A percentile compares a stretch with the other conserved stretches of the same genome.
These are phyloP conservation scores for Termitomyces sp. DNA, from an alignment of 1,284 basidiomycete species.

Conservation along the genomic window DNA sequence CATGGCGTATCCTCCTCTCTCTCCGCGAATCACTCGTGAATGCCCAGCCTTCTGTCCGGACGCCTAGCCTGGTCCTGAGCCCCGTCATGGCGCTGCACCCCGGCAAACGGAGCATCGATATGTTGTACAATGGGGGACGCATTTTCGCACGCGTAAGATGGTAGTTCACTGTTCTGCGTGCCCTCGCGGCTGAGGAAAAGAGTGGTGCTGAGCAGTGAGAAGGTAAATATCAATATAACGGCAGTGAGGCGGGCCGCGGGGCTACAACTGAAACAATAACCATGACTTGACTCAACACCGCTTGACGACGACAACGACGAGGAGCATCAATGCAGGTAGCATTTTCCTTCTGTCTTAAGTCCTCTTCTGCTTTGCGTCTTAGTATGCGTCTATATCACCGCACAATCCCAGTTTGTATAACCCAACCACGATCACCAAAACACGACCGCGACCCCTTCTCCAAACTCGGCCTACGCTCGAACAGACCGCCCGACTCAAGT, in stretches of 20 bases:
- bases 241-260: conserved; percentile 67
- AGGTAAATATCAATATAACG: no score
- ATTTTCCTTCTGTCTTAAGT: conserved; percentile 1
- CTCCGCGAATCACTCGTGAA: no score
- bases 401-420: background rate
- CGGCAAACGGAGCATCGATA: conserved; percentile 51
- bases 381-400: background rate
- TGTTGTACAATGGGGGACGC: conserved; percentile 30
- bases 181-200: conserved; percentile 92
- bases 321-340: conserved; percentile 6
- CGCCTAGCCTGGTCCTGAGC: conserved; percentile 60
- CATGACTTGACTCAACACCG: conserved; percentile 77
- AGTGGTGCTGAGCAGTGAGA: conserved; percentile 72
- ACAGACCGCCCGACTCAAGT: conserved; percentile 25
- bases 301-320: background rate
- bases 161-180: conserved; percentile 81
- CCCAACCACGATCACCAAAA: background rate
- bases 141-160: conserved; percentile 44
- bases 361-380: background rate
- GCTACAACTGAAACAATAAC: conserved; percentile 67
- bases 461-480: conserved; percentile 29
- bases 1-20: no score
- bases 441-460: conserved; percentile 13
- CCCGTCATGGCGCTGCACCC: conserved; percentile 58
- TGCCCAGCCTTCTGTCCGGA: conserved; percentile 74